Evolutionary conservation across 176 grass and related monocot species (phyloP).

Genomic region (Elymus sibiricus): DNA sequence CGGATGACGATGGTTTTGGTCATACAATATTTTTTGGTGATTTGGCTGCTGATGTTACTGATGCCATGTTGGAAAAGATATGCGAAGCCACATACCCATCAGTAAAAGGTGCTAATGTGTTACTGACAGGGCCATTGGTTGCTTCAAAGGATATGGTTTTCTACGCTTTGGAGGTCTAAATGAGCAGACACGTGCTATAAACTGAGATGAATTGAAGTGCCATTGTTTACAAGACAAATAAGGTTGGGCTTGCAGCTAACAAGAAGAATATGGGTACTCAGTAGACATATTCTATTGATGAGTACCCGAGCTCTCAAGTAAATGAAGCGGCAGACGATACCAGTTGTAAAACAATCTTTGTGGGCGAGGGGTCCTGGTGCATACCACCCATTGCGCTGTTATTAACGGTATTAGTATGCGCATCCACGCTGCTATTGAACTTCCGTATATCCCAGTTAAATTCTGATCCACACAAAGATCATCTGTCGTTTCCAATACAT

Average conservation of each 20-base stretch:
- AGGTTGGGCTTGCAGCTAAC: slow-evolving; percentile 73
- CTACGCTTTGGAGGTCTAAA: slow-evolving; percentile 63
- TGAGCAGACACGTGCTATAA: slow-evolving; percentile 76
- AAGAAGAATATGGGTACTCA: slow-evolving; percentile 80
- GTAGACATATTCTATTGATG: slow-evolving; percentile 40
- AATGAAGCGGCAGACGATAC: slow-evolving; percentile 57
- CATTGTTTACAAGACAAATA: slow-evolving; percentile 69
- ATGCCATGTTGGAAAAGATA: slow-evolving; percentile 63
- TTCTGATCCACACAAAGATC: too few species aligned
- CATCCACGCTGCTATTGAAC: too few species aligned
- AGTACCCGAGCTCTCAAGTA: slow-evolving; percentile 54
- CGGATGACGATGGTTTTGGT: slow-evolving; percentile 50
- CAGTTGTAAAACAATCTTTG: slow-evolving; percentile 54
- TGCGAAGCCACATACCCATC: slow-evolving; percentile 67
- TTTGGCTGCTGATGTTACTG: slow-evolving; percentile 82
- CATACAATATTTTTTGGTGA: slow-evolving; percentile 88
- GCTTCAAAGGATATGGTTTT: slow-evolving; percentile 83
- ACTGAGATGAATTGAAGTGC: slow-evolving; percentile 70
- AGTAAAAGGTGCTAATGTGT: slow-evolving; percentile 86
- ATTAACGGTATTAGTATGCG: too few species aligned
- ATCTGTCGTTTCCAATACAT: too few species aligned
- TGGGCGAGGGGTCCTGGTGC: too few species aligned
- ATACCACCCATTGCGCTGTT: too few species aligned
- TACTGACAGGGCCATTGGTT: slow-evolving; percentile 60
- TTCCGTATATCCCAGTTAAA: too few species aligned